Evolutionary conservation across 768 basidiomycete species (phyloP).

Genomic region (Mycena pura): DNA sequence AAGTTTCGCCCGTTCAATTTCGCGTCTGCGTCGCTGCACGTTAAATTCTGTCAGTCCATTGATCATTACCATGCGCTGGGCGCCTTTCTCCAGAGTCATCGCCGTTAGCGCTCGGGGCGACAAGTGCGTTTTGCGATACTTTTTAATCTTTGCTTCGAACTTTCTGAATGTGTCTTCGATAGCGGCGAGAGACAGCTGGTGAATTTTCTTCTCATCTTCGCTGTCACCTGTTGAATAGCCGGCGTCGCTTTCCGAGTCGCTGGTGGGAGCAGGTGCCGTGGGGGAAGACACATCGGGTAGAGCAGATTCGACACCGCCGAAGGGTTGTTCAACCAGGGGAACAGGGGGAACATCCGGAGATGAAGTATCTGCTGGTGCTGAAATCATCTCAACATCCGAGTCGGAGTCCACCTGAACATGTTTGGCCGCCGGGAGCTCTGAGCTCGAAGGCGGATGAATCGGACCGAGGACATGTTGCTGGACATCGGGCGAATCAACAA

Average conservation of each 20-base stretch:
- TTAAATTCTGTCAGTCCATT: constrained; percentile 13
- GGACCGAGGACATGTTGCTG: background rate
- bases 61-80: constrained; percentile 5
- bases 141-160: constrained; percentile 1
- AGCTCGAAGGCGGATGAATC: background rate
- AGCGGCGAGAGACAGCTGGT: constrained; percentile 4
- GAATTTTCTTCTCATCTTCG: background rate
- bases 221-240: constrained; percentile 2
- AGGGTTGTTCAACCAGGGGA: background rate
- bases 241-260: background rate
- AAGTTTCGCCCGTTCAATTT: constrained; percentile 4
- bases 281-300: background rate
- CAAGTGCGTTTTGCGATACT: constrained; percentile 9
- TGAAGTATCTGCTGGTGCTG: background rate
- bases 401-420: constrained; percentile 2
- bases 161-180: constrained; percentile 1
- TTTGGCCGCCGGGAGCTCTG: background rate
- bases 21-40: background rate
- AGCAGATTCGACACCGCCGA: background rate
- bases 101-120: background rate
- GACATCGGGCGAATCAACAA: background rate
- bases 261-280: background rate
- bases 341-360: background rate
- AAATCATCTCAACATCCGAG: constrained; percentile 11
- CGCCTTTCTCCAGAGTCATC: constrained; percentile 11